Evolutionary conservation across 208 protist genomes (phyloP).

Genomic region (Crithidia fasciculata): DNA sequence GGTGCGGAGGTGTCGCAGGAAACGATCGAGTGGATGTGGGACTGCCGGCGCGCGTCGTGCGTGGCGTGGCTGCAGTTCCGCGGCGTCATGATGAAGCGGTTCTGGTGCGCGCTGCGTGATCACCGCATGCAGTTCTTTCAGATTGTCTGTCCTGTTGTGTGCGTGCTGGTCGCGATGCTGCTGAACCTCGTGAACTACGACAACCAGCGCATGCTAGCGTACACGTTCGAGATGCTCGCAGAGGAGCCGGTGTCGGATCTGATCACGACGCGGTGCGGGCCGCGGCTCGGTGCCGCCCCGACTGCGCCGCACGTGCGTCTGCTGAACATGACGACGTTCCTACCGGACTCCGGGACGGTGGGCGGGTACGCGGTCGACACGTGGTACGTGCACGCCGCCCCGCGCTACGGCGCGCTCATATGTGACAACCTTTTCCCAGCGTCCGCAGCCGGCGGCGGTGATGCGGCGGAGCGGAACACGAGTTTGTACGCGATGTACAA

Average conservation of each 20-base stretch:
- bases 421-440: neutral
- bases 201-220: neutral
- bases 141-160: conserved; percentile 68
- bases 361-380: neutral
- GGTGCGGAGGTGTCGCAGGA: neutral
- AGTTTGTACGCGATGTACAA: conserved; percentile 12
- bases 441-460: neutral
- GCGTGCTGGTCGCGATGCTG: conserved; percentile 73
- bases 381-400: conserved; percentile 6
- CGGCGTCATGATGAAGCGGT: conserved; percentile 65
- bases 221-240: conserved; percentile 1
- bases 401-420: conserved; percentile 6
- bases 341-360: neutral
- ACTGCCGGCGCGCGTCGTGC: neutral
- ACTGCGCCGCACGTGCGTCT: neutral
- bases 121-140: conserved; percentile 75
- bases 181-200: conserved; percentile 43
- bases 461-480: neutral
- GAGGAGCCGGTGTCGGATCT: neutral
- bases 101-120: conserved; percentile 61
- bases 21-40: neutral
- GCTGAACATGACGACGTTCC: neutral
- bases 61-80: conserved; percentile 1
- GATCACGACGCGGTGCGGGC: neutral
- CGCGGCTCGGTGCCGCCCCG: neutral